phyloP scores from a whole-genome alignment of 257 asterid species.

The Ehretia macrophylla region DNA sequence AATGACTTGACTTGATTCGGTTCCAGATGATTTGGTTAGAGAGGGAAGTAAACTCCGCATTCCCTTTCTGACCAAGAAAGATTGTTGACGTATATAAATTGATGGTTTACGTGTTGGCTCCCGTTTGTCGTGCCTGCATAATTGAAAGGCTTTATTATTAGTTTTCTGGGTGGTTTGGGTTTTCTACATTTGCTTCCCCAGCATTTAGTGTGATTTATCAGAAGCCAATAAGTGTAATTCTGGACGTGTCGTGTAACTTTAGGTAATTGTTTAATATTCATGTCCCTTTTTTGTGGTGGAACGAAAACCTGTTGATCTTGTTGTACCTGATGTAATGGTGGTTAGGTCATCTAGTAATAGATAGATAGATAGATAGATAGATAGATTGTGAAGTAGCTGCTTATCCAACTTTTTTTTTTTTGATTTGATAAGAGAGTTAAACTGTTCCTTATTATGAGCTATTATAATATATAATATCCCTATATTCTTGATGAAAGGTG shows the following conservation, averaged over 20 bases:
- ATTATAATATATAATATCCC: too few species aligned
- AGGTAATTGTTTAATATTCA: slow-evolving; percentile 16
- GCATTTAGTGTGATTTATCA: slow-evolving; percentile 31
- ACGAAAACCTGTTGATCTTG: slow-evolving; percentile 37
- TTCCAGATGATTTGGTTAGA: slow-evolving; percentile 11
- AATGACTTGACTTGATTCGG: not conserved
- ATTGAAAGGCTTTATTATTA: slow-evolving; percentile 26
- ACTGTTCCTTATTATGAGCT: too few species aligned
- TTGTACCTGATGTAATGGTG: slow-evolving; percentile 70
- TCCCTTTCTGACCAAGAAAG: too few species aligned
- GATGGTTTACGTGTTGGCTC: slow-evolving; percentile 16
- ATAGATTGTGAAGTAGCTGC: slow-evolving; percentile 50
- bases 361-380: too few species aligned
- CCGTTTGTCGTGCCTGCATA: slow-evolving; percentile 24
- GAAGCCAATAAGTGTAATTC: slow-evolving; percentile 25
- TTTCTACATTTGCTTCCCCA: slow-evolving; percentile 24
- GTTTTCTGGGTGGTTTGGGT: slow-evolving; percentile 18
- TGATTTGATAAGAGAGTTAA: slow-evolving; percentile 11
- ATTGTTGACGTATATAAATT: slow-evolving; percentile 1
- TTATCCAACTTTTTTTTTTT: slow-evolving; percentile 49
- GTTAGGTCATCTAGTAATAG: slow-evolving; percentile 48
- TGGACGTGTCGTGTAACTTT: slow-evolving; percentile 39
- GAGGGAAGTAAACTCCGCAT: slow-evolving; percentile 14
- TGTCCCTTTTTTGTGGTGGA: slow-evolving; percentile 14
- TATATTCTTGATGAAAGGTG: too few species aligned